Evolutionary conservation across 352 stramenopile species (phyloP), one percentile per base, ranked within the genome.

Genomic region (Pythium brassicae): DNA sequence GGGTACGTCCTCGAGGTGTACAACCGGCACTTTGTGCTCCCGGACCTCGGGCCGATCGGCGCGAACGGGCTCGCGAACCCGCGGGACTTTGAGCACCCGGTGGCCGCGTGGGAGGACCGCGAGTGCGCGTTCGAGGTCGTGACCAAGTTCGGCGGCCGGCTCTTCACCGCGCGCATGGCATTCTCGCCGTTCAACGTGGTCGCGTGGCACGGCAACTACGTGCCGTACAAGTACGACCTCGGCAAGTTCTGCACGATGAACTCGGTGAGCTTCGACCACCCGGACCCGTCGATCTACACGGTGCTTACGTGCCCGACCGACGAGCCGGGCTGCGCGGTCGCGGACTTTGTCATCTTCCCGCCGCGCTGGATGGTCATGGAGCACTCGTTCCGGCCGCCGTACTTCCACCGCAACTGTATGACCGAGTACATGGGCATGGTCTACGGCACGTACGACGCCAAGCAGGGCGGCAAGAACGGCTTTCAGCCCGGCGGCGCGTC

Each of bases 341-440:
- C 87, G 8, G 96, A 99, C 69, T 98, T 99, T 77, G 96, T 99
- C 11, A 97, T 99, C 60, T 99, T 99, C 64, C 95, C 96, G 22
- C 95, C 94, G 12, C 84, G 96, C 22, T 97, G 96, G 81, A 98
- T 98, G 94, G 93, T 47, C 40, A 62, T 43, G 66, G 86, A 97
- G 49, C 78, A 98, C 67, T 98, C 95, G 25, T 95, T 93, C 66
- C 87, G 93, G 9, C 93, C 92, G 37, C 90, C 91, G 1, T 98
- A 94, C 71, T 98, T 97, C 68, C 96, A 99, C 69, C 86, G 95
- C 50, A 99, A 99, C 77, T 94, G 80, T 59, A 98, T 98, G 95
- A 94, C 82, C 22, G 95, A 99, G 78, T 99, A 97, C 69, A 99
- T 99, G 96, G 96, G 96, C 47, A 96, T 99, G 77, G 92, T 99